Evolutionary conservation across 2,329 filamentous ascomycete genomes (phyloP).

Genomic region (Scedosporium aurantiacum): DNA sequence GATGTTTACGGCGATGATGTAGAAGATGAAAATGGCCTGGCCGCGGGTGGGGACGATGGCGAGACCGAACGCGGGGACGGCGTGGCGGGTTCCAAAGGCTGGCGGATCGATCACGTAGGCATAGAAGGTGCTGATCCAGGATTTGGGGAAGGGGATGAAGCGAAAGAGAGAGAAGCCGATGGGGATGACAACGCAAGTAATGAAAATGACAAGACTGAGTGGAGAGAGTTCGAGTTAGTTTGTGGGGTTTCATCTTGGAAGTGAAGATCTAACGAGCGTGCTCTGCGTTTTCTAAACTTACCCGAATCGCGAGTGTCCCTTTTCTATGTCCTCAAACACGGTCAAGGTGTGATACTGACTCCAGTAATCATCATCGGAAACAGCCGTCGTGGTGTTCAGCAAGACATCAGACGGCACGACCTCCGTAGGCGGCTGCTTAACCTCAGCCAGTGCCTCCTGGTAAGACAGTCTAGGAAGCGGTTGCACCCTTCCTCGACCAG

Average conservation of each 20-base stretch:
- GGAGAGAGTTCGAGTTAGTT: neutral
- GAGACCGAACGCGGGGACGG: conserved; percentile 12
- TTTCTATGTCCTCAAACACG: conserved; percentile 6
- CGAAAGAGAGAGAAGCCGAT: conserved; percentile 19
- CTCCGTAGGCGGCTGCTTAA: conserved; percentile 4
- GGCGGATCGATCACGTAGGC: conserved; percentile 19
- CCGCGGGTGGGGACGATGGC: conserved; percentile 27
- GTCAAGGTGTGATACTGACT: conserved; percentile 4
- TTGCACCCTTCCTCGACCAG: conserved; percentile 8
- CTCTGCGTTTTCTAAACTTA: neutral
- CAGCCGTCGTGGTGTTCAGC: conserved; percentile 10
- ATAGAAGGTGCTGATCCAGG: conserved; percentile 12
- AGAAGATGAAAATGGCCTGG: conserved; percentile 30
- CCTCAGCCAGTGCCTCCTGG: conserved; percentile 8
- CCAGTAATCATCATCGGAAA: conserved; percentile 8
- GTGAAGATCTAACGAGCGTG: neutral
- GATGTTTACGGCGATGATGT: conserved; percentile 26
- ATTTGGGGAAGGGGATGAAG: conserved; percentile 14
- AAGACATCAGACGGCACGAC: conserved; percentile 2
- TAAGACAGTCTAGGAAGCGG: conserved; percentile 10
- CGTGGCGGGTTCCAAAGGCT: conserved; percentile 15
- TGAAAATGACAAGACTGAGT: conserved; percentile 15
- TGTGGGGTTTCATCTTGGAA: no score
- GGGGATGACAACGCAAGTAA: conserved; percentile 15
- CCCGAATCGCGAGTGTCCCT: conserved; percentile 11